Conservation (phyloP, 2,329 filamentous ascomycete genomes). For the Rhynchosporium agropyri region DNA sequence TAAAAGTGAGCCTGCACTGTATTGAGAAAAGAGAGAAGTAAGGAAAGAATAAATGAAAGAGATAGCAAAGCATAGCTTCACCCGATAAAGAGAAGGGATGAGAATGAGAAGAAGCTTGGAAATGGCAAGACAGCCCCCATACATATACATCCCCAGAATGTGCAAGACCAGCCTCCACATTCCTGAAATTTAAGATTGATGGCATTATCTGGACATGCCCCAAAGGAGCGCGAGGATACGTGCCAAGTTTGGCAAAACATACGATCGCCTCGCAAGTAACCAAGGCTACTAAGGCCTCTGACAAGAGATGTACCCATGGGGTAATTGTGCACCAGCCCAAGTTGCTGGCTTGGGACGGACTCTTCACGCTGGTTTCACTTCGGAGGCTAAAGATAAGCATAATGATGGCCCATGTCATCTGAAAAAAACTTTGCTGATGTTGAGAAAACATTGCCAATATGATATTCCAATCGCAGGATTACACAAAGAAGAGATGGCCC, state of each 20-base stretch:
- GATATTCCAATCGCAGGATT: not conserved
- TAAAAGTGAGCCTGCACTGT: constrained; percentile 1
- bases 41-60: not conserved
- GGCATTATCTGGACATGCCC: not conserved
- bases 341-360: not conserved
- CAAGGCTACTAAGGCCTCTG: not conserved
- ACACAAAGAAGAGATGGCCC: not conserved
- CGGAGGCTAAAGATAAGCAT: constrained; percentile 9
- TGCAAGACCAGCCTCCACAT: constrained; percentile 11
- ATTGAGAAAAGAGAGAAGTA: not conserved
- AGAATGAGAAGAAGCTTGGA: not conserved
- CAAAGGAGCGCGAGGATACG: not conserved
- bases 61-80: constrained; percentile 16
- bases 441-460: not conserved
- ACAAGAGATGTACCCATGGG: constrained; percentile 14
- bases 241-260: constrained; percentile 5
- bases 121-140: not conserved
- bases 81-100: constrained; percentile 9
- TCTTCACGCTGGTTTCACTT: constrained; percentile 5
- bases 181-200: constrained; percentile 8
- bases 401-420: not conserved
- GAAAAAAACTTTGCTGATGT: not conserved
- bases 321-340: not conserved
- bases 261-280: constrained; percentile 7
- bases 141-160: constrained; percentile 12